Percentiles rank a stretch among this genome's conserved stretches.
Evolutionary conservation across 78 protist species (phyloP).

Genomic region (Planoprotostelium fungivorum): DNA sequence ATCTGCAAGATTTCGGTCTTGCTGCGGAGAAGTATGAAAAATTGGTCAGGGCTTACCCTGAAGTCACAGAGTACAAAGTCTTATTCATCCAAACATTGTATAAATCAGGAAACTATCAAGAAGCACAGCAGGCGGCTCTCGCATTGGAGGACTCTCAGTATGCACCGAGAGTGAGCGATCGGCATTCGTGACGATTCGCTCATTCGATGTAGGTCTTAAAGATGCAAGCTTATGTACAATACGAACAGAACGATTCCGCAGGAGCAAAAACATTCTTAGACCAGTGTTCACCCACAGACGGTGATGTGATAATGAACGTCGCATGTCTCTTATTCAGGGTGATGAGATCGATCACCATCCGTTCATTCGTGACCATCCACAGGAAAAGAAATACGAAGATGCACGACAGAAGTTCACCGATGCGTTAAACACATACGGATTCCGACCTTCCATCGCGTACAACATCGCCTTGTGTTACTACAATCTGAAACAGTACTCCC

Average conservation of each 20-base stretch:
- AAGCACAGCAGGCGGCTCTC: conserved; percentile 37
- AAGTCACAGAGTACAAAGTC: conserved; percentile 64
- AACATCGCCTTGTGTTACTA: conserved; percentile 75
- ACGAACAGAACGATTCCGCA: conserved; percentile 66
- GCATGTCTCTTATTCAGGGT: conserved; percentile 30
- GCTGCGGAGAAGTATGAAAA: conserved; percentile 54
- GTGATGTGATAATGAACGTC: conserved; percentile 36
- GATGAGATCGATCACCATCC: background rate
- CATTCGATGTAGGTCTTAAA: background rate
- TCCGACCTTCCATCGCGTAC: conserved; percentile 69
- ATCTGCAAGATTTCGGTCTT: conserved; percentile 32
- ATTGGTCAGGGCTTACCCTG: conserved; percentile 24
- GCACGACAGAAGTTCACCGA: conserved; percentile 45
- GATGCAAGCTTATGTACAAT: conserved; percentile 52
- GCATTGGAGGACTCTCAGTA: background rate
- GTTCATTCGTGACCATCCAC: background rate
- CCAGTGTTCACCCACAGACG: conserved; percentile 43
- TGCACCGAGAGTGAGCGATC: background rate
- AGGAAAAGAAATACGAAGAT: conserved; percentile 45
- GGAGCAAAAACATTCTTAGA: conserved; percentile 12
- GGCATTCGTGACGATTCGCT: too few species aligned
- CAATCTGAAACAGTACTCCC: conserved; percentile 51
- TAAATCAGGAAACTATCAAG: conserved; percentile 58
- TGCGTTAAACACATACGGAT: conserved; percentile 42
- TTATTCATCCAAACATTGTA: conserved; percentile 68